Conservation (phyloP, 768 basidiomycete genomes). For the Lentinus tigrinus region DNA sequence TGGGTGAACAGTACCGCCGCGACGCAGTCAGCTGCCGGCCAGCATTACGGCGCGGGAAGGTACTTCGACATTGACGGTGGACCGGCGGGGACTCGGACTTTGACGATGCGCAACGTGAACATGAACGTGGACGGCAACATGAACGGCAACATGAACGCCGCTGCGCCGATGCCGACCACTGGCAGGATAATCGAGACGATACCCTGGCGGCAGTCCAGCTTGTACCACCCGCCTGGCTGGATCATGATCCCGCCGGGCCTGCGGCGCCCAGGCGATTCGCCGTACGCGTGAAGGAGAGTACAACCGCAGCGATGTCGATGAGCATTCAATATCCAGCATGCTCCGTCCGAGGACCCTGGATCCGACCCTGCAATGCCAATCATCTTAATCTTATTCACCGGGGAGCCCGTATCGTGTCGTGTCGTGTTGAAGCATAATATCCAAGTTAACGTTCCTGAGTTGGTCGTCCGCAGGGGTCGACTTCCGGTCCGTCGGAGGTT, state of each 20-base stretch:
- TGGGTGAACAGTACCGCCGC: background rate
- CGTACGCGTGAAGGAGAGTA: background rate
- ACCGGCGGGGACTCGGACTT: too few relatives aligned
- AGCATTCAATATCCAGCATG: too few relatives aligned
- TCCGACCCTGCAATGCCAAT: too few relatives aligned
- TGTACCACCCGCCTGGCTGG: conserved; percentile 5
- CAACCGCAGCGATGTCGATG: background rate
- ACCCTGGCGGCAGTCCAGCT: background rate
- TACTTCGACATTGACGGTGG: too few relatives aligned
- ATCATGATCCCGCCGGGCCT: background rate
- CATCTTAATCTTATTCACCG: too few relatives aligned
- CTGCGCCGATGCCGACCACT: background rate
- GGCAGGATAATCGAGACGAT: background rate
- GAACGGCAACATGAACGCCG: background rate
- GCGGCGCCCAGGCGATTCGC: background rate
- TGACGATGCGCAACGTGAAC: background rate
- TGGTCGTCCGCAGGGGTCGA: too few relatives aligned
- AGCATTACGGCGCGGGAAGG: background rate
- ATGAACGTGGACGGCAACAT: background rate
- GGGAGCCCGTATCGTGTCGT: too few relatives aligned
- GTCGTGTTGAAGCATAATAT: too few relatives aligned
- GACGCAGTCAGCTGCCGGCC: too few relatives aligned
- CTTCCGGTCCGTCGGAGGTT: too few relatives aligned
- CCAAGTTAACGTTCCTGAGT: too few relatives aligned
- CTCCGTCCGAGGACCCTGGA: too few relatives aligned